phyloP scores from a whole-genome alignment of 1,139 yeast species.

The Eremothecium gossypii region DNA sequence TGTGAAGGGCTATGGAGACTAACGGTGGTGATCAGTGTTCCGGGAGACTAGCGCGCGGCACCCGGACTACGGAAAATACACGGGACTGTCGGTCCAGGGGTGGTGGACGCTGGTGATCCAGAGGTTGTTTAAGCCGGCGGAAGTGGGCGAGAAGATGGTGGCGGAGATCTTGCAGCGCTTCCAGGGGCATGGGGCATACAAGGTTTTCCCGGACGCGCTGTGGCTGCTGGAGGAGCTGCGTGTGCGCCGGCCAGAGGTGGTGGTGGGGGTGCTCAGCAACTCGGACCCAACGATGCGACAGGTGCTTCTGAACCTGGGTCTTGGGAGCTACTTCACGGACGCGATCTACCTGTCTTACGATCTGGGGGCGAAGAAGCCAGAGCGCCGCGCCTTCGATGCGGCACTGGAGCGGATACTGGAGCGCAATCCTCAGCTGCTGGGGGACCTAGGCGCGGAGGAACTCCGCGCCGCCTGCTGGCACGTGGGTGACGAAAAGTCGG shows the following conservation, averaged over 20 bases:
- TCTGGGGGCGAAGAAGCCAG: constrained; percentile 46
- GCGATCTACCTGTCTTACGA: constrained; percentile 46
- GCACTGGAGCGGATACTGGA: constrained; percentile 29
- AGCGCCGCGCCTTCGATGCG: constrained; percentile 37
- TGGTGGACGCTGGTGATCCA: constrained; percentile 57
- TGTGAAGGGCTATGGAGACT: neutral
- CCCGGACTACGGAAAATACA: constrained; percentile 54
- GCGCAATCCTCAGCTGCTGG: constrained; percentile 12
- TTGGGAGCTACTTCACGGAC: constrained; percentile 32
- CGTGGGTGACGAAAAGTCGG: constrained; percentile 50
- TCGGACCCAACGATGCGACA: constrained; percentile 46
- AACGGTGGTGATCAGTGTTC: constrained; percentile 18
- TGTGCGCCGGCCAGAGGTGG: constrained; percentile 29
- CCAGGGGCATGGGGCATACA: constrained; percentile 43
- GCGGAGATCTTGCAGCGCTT: constrained; percentile 40
- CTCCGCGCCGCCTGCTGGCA: constrained; percentile 43
- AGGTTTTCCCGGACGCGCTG: constrained; percentile 44
- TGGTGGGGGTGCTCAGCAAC: constrained; percentile 45
- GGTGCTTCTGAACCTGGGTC: constrained; percentile 39
- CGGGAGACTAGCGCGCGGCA: constrained; percentile 28
- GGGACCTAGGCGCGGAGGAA: constrained; percentile 9
- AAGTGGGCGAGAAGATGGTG: constrained; percentile 25
- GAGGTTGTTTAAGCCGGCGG: constrained; percentile 33
- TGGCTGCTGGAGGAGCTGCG: constrained; percentile 36
- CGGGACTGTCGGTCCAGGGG: constrained; percentile 31